Base-by-base conservation (phyloP, 495 filamentous ascomycete genomes). In the Penicillium diatomitis region DNA sequence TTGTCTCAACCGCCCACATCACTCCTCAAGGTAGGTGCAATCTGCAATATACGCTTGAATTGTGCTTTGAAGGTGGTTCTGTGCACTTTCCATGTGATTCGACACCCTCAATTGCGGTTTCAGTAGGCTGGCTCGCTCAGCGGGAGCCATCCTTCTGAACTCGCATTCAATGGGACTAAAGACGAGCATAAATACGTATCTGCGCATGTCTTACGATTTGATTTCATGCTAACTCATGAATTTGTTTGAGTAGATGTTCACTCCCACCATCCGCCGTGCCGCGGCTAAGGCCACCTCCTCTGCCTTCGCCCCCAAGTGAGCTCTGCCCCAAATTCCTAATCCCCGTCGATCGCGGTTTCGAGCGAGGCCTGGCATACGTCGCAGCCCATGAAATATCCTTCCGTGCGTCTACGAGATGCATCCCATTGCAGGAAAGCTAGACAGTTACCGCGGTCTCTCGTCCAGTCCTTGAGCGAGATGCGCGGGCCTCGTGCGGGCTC, bases 281-380 rank as follows among this genome's bases (percentile, higher is more conserved):
- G 67, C 71, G 56, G 63, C 66, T 51, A 62, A 68, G 57, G 60
- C 63, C 53, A 63, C 65, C 49, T 50, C 64, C 50, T 67, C 66
- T 54, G 60, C 67, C 47, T 67, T 67, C 50, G 68, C 58, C 32
- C 68, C 69, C 50, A 71, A 69, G 71, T 74, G 58, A 72, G 71
- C 62, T 38, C 44, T 20, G 32, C 58, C 60, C 57, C 36, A 29
- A 31, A 28, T 29, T 37, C 44, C 44, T 28, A 20, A 33, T 44
- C 9, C 41, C 34, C 31, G 41, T n/a, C 27, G 32, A 6, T 11
- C 12, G 38, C 33, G 44, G 20, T 32, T 39, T 20, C 37, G 36
- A 32, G n/a, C 39, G n/a, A 43, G 8, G 38, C 28, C 44, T 31
- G 36, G 11, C 31, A 11, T n/a, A 44, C 35, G 30, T 47, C 32